Base-by-base conservation (phyloP, 352 stramenopile species). In the Phytopythium kandeliae region DNA sequence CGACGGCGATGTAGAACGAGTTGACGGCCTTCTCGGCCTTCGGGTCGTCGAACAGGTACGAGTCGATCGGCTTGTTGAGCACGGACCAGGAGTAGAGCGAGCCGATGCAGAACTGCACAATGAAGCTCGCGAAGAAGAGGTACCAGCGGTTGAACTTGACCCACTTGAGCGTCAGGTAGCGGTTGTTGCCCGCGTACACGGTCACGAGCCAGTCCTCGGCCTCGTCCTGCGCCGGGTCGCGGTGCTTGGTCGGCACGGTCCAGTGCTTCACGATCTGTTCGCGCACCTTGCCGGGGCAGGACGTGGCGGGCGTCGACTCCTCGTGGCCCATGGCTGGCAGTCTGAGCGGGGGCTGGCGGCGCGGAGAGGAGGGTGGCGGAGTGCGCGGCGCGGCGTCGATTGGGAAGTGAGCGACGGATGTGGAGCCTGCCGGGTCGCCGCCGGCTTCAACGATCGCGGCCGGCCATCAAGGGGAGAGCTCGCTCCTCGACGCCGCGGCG, bases 61-160 rank as follows among this genome's bases (percentile, higher is more conserved):
- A 48, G 51, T 88, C 74, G 35, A 90, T 84, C 36, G 75, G 74
- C 44, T 70, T 74, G 61, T 90, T 90, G 51, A 88, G 80, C 43
- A 87, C 74, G 17, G 74, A 86, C 77, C 77, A 90, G 28, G 77
- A 71, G 63, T 90, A 90, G 46, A 87, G 65, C 50, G 67, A 85
- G 16, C 78, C 78, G 53, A 84, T 78, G 65, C 76, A 88, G 55
- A 87, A 87, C 54, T 87, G 74, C 48, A 83, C 63, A 36, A 83
- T 43, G 57, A 88, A 88, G 11, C 63, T 61, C 2, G 75, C 73
- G 51, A 56, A 74, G 55, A 86, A 86, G 50, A 86, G 61, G 43
- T 78, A 76, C 75, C 74, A 87, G 46, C 71, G 69, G 38, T 65
- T 79, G 56, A 87, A 87, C 36, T 64, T 62, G 53, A 87, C 41